Conservation (phyloP, 2,329 filamentous ascomycete genomes). For the Pseudogymnoascus sp. region DNA sequence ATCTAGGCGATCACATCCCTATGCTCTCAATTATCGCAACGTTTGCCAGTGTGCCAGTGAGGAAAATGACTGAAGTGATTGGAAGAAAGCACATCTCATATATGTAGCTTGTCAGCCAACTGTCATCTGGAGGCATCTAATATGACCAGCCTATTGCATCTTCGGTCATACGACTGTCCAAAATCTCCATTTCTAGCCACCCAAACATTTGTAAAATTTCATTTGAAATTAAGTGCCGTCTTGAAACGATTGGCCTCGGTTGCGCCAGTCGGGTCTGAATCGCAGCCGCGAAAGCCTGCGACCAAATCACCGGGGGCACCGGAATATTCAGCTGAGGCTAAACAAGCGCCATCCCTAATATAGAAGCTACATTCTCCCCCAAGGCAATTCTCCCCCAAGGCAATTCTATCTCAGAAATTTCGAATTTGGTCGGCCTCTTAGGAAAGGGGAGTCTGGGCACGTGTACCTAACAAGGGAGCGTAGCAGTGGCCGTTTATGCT, state of each 20-base stretch:
- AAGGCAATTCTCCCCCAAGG: conserved; percentile 50
- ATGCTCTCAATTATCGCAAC: neutral
- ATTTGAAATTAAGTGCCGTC: neutral
- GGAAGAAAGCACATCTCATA: neutral
- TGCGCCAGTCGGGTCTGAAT: conserved; percentile 34
- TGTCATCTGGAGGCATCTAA: neutral
- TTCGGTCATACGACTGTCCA: neutral
- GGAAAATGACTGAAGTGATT: too few relatives aligned
- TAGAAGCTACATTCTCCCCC: conserved; percentile 47
- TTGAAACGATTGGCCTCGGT: conserved; percentile 39
- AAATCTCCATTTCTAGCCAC: neutral
- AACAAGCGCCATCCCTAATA: conserved; percentile 43
- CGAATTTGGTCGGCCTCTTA: too few relatives aligned
- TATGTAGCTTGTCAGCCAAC: neutral
- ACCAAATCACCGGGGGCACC: conserved; percentile 32
- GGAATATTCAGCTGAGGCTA: conserved; percentile 43
- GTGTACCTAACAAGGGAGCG: too few relatives aligned
- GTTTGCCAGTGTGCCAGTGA: too few relatives aligned
- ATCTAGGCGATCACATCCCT: neutral
- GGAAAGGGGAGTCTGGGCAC: too few relatives aligned
- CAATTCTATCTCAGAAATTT: too few relatives aligned
- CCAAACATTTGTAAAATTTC: neutral
- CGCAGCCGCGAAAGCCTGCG: conserved; percentile 43
- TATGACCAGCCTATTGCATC: neutral
- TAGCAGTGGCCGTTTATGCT: too few relatives aligned